Evolutionary conservation across 2,329 filamentous ascomycete species (phyloP), one percentile per base, ranked within the genome.

Genomic region (Colletotrichum limetticola): DNA sequence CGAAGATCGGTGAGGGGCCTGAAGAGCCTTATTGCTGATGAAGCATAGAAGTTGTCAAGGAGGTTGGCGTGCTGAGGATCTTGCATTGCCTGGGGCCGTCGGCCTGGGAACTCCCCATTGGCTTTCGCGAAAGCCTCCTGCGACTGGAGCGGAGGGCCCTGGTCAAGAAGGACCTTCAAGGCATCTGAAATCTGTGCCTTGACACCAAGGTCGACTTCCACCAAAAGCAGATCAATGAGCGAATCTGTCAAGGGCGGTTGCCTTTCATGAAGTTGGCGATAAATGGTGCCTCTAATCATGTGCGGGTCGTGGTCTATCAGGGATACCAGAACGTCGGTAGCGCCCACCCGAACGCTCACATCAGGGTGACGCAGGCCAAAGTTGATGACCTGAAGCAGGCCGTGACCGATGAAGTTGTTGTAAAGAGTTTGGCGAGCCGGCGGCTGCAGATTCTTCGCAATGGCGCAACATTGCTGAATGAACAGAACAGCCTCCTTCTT

Each of bases 401-500:
- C 97, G 78, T 97, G 92, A 61, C 89, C 89, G 75, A 98, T 92
- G 80, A 98, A 97, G 80, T 97, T 97, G 79, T 93, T 92, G 83
- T 97, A 98, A 19, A 99, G 86, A 26, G 91, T 92, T 74, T 94
- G 92, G 73, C 97, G 91, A 8, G 91, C 92, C 30, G 93, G 93
- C 2, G 93, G 93, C 80, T 98, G 97, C 22, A 99, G 88, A 78
- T 95, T 98, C 85, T 99, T 99, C 1, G 95, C 95, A 78, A 98
- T 97, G 4, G 92, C 90, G 76, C 95, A 97, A 83, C 96, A 98
- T 82, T 98, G 95, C 82, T 98, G 95, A 72, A 99, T 97, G 82
- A 99, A 98, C 49, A 97, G 88, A 12, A 99, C 96, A 0, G 95
- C 97, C 77, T 98, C 94, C 82, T 98, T 98, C 83, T 97, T 97